These are phyloP conservation scores for Leishmania tropica DNA, from an alignment of 208 protist species.

Conservation along the genomic window DNA sequence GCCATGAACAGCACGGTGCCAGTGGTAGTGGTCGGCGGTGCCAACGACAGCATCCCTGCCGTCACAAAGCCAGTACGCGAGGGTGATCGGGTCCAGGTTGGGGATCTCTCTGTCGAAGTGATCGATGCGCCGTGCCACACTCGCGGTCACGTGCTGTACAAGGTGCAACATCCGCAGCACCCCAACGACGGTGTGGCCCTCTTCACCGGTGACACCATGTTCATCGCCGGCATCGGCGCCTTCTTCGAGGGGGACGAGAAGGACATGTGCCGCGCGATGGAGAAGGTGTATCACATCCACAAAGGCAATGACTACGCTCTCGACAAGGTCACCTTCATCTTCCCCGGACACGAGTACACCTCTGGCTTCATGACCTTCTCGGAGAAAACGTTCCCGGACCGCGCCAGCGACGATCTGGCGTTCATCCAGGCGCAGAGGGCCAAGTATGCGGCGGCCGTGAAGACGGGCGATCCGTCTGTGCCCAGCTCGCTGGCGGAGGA, in stretches of 20 bases:
- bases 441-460: conserved; percentile 51
- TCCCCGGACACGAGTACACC: conserved; percentile 93
- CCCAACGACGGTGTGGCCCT: conserved; percentile 62
- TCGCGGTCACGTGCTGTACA: conserved; percentile 82
- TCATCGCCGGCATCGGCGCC: conserved; percentile 91
- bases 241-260: conserved; percentile 92
- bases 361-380: conserved; percentile 79
- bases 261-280: conserved; percentile 82
- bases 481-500: conserved; percentile 85
- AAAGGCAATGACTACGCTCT: conserved; percentile 28
- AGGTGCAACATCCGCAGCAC: conserved; percentile 35
- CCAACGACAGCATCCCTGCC: conserved; percentile 70
- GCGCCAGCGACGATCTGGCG: conserved; percentile 32
- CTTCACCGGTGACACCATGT: conserved; percentile 96
- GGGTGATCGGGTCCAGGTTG: conserved; percentile 64
- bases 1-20: conserved; percentile 6
- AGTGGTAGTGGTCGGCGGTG: conserved; percentile 76
- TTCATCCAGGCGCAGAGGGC: conserved; percentile 58
- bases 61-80: conserved; percentile 64
- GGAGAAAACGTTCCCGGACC: conserved; percentile 22
- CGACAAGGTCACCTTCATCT: conserved; percentile 70
- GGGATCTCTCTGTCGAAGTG: conserved; percentile 67
- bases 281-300: conserved; percentile 65
- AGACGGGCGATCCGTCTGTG: conserved; percentile 55
- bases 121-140: conserved; percentile 91